Evolutionary conservation across 352 stramenopile species (phyloP), one percentile per base, ranked within the genome.

Genomic region (Globisporangium takayamanum): DNA sequence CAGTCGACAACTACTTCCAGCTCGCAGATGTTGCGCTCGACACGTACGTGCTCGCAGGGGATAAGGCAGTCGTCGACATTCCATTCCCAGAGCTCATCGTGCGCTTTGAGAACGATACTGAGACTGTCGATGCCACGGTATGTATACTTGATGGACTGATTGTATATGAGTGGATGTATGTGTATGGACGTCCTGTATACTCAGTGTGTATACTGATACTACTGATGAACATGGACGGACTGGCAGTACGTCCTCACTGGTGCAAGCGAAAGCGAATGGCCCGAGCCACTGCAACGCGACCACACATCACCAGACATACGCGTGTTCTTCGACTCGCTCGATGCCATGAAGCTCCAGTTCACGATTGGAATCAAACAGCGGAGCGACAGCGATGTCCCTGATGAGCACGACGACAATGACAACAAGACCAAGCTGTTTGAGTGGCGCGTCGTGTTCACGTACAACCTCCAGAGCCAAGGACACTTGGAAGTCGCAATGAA

Each of bases 401-500:
- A 56, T 4, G 30, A 42, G 33, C 11, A 56, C 18, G 20, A 57
- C 47, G 30, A 20, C 4, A 39, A 7, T 12, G 33, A 39, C 33
- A 39, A 3, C 1, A 12, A 10, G 10, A 49, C 70, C 5, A 70
- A 73, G 30, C 50, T 84, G 22, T 84, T 78, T 30, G 57, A 78
- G 62, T 92, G 82, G 82, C 72, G 69, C 46, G 63, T 89, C 4
- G 67, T 67, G 26, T 84, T 92, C 54, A 69, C 68, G 26, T 92
- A 92, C 57, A 74, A 89, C 39, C 55, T 92, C 7, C 69, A 80
- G 49, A 87, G 80, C 50, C 82, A 89, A 54, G 75, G 82, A 15
- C 82, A 92, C 49, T 51, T 92, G 30, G 76, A 89, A 47, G 77
- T 89, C 11, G 73, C 69, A 7, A 73, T 92, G 63, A 76, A 76